These are phyloP conservation scores for Escallonia herrerae DNA, from an alignment of 129 eudicot species.

Conservation along the genomic window DNA sequence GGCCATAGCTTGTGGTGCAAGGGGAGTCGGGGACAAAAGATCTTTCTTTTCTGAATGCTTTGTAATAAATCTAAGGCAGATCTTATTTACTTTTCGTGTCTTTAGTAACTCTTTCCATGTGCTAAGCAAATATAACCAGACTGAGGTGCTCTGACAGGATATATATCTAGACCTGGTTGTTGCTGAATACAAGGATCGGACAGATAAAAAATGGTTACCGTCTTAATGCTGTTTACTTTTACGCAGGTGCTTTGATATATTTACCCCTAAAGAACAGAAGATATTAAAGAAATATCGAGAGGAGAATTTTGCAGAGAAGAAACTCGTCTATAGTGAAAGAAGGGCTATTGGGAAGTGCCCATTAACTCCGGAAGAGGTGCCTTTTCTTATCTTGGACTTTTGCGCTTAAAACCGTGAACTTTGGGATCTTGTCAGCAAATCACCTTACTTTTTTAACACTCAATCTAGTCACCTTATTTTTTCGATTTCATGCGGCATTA, in stretches of 20 bases:
- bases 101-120: background rate
- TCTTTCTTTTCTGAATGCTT: too few species aligned
- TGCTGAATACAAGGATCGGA: background rate
- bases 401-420: too few species aligned
- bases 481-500: too few species aligned
- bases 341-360: slow-evolving; percentile 97
- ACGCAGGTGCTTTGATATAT: slow-evolving; percentile 92
- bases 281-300: slow-evolving; percentile 55
- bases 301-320: slow-evolving; percentile 76
- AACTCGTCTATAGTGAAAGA: slow-evolving; percentile 68
- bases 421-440: too few species aligned
- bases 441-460: too few species aligned
- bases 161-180: background rate
- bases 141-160: background rate
- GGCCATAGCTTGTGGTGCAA: too few species aligned
- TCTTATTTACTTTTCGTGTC: background rate
- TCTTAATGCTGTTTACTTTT: background rate
- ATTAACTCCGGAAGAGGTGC: slow-evolving; percentile 95
- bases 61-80: too few species aligned
- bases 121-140: background rate
- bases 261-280: slow-evolving; percentile 66
- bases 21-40: too few species aligned
- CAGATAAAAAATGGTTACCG: background rate
- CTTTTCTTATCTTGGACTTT: background rate
- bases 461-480: too few species aligned